Evolutionary conservation across 2,329 filamentous ascomycete species (phyloP), one percentile per base, ranked within the genome.

Genomic region (Calonectria montana): DNA sequence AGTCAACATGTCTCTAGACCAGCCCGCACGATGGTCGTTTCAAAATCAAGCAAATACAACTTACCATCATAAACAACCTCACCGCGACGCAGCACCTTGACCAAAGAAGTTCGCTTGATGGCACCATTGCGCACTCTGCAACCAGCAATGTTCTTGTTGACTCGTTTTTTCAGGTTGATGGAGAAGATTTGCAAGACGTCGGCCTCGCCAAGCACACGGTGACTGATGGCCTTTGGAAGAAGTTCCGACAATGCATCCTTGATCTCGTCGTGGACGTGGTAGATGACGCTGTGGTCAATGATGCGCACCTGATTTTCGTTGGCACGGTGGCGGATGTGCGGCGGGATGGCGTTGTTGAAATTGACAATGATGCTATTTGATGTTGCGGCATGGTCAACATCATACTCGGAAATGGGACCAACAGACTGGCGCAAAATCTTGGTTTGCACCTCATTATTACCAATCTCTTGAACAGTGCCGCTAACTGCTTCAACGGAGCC

Each of bases 401-500:
- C 97, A 74, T 92, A 97, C 84, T 98, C 94, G 39, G 90, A 91
- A 48, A 98, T 89, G 27, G 92, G 88, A 1, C 97, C 97, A 1
- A 97, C 93, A 2, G 89, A 91, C 4, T 93, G 93, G 25, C 93
- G 91, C 41, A 99, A 89, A 70, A 99, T 88, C 69, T 91, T 91
- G 16, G 96, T 90, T 37, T 88, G 90, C 45, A 98, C 92, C 81
- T 98, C 95, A 77, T 95, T 92, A 84, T 93, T 98, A 74, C 96
- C 95, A 74, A 98, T 88, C 71, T 93, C 91, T 72, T 91, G 86
- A 70, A 99, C 88, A 10, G 93, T 92, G 61, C 94, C 93, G 72
- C 92, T 88, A 3, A 98, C 93, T 2, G 97, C 97, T 85, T 99
- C 97, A 0, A 96, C 95, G 0, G 96, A 98, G 43, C 97, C 97